Evolutionary conservation across 768 basidiomycete species (phyloP).

Genomic region (Naganishia antarctica): DNA sequence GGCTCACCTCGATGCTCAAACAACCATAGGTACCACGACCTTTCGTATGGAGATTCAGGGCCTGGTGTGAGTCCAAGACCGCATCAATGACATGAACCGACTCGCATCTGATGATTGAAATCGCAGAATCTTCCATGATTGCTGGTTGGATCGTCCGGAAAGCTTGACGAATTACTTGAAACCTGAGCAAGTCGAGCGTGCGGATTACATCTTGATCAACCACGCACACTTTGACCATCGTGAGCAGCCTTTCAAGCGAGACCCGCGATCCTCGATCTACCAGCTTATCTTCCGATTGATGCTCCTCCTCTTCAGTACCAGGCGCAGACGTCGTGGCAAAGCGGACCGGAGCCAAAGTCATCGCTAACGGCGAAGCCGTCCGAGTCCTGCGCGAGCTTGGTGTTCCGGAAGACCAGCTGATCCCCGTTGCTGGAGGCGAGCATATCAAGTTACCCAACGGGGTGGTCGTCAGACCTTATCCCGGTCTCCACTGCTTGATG

Average conservation of each 20-base stretch:
- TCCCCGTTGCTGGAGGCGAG: slow-evolving; percentile 1
- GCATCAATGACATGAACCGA: no score
- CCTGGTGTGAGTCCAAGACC: no score
- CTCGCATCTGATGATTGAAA: no score
- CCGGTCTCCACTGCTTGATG: slow-evolving; percentile 9
- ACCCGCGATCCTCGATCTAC: not conserved
- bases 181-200: not conserved
- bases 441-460: slow-evolving; percentile 1
- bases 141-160: slow-evolving; percentile 3
- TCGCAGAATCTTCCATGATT: slow-evolving; percentile 10
- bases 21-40: not conserved
- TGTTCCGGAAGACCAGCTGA: slow-evolving; percentile 9
- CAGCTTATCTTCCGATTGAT: not conserved
- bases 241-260: not conserved
- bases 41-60: slow-evolving; percentile 4
- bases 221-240: slow-evolving; percentile 9
- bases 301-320: not conserved
- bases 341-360: slow-evolving; percentile 5
- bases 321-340: slow-evolving; percentile 3
- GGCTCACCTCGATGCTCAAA: no score
- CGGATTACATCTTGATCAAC: slow-evolving; percentile 5
- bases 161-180: not conserved
- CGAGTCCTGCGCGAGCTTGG: slow-evolving; percentile 8
- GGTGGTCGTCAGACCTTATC: slow-evolving; percentile 2
- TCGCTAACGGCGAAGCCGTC: slow-evolving; percentile 8